phyloP scores from a whole-genome alignment of 108 stramenopile species.

The Hondaea fermentalgiana region DNA sequence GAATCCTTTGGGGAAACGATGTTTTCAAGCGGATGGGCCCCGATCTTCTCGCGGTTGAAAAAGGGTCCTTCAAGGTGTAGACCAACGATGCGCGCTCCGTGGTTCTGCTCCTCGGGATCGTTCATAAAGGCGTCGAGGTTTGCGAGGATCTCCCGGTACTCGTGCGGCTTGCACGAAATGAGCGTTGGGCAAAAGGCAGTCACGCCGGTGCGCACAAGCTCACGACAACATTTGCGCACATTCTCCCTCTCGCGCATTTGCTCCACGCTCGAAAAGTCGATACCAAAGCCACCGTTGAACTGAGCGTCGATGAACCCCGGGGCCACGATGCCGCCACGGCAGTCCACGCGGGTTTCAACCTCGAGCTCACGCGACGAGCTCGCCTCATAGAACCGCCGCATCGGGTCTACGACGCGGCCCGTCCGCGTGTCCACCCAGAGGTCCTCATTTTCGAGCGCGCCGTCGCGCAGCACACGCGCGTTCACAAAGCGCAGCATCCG shows the following conservation, averaged over 20 bases:
- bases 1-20: not conserved
- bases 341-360: slow-evolving; percentile 25
- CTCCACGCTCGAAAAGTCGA: slow-evolving; percentile 41
- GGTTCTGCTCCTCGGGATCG: not conserved
- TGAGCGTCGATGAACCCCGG: slow-evolving; percentile 55
- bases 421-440: not conserved
- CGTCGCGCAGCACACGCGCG: not conserved
- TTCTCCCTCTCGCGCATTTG: not conserved
- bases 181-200: slow-evolving; percentile 54
- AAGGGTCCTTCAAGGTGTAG: slow-evolving; percentile 57
- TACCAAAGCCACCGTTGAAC: slow-evolving; percentile 49
- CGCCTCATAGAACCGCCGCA: not conserved
- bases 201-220: slow-evolving; percentile 31
- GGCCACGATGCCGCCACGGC: slow-evolving; percentile 35
- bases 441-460: not conserved
- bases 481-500: not conserved
- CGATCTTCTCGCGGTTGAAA: slow-evolving; percentile 38
- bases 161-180: slow-evolving; percentile 33
- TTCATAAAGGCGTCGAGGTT: not conserved
- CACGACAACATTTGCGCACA: slow-evolving; percentile 18
- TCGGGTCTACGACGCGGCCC: not conserved
- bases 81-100: slow-evolving; percentile 37
- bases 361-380: not conserved
- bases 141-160: slow-evolving; percentile 24
- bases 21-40: slow-evolving; percentile 43